Evolutionary conservation across 441 rosid species (phyloP).

Genomic region (Euphorbia schlechtendalii): DNA sequence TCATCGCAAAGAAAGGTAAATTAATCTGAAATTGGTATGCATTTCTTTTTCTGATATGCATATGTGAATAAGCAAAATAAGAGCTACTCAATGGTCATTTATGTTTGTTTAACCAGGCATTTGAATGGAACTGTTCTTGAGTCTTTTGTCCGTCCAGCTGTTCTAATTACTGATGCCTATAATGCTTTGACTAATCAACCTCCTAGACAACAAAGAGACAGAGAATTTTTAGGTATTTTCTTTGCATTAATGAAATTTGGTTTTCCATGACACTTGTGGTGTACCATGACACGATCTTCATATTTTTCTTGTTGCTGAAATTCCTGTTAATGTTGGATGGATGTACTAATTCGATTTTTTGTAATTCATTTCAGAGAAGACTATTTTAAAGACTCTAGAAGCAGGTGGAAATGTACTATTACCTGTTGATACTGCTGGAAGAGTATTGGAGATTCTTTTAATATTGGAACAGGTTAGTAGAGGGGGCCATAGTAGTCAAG

Average conservation of each 20-base stretch:
- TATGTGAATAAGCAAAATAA: constrained; percentile 4
- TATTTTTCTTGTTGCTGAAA: constrained; percentile 1
- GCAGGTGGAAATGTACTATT: constrained; percentile 84
- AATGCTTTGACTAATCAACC: constrained; percentile 82
- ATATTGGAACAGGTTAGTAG: constrained; percentile 75
- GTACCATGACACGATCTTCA: constrained; percentile 2
- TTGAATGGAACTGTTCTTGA: constrained; percentile 89
- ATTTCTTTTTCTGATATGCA: not conserved
- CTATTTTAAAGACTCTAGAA: constrained; percentile 65
- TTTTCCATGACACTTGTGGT: not conserved
- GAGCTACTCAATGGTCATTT: not conserved
- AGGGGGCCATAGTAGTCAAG: too few species aligned
- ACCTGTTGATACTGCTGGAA: constrained; percentile 87
- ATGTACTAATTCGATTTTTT: constrained; percentile 6
- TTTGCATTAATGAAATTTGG: constrained; percentile 5
- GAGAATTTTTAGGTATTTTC: constrained; percentile 61
- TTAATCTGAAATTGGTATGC: constrained; percentile 5
- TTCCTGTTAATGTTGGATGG: constrained; percentile 10
- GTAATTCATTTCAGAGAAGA: constrained; percentile 28
- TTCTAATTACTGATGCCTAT: constrained; percentile 77
- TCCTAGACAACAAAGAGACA: constrained; percentile 76
- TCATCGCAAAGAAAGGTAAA: constrained; percentile 89
- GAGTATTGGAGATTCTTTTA: constrained; percentile 85
- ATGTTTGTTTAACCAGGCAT: constrained; percentile 57
- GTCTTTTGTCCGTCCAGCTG: constrained; percentile 92